Percentiles rank a stretch among this genome's conserved stretches.
Conservation (phyloP, 257 asterid genomes). For the Nicotiana obtusifolia region DNA sequence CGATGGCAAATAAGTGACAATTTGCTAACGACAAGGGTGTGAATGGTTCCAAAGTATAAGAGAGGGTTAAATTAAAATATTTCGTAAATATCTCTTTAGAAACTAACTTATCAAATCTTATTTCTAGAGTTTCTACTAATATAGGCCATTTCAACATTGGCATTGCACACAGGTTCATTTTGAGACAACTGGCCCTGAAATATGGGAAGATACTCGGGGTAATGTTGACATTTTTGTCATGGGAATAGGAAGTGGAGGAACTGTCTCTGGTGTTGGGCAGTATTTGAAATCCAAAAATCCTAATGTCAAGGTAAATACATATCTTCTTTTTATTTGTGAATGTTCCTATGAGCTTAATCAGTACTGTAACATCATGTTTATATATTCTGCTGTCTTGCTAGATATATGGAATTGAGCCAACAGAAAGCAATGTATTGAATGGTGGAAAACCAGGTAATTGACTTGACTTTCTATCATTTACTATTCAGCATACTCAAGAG, state of each 20-base stretch:
- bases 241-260: constrained; percentile 84
- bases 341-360: background rate
- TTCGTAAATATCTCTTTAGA: too few relatives aligned
- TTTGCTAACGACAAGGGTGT: too few relatives aligned
- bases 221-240: constrained; percentile 54
- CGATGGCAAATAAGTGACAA: too few relatives aligned
- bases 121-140: too few relatives aligned
- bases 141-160: background rate
- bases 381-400: constrained; percentile 9
- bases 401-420: constrained; percentile 73
- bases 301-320: constrained; percentile 39
- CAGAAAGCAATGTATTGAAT: constrained; percentile 55
- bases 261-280: constrained; percentile 66
- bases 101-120: too few relatives aligned
- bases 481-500: background rate
- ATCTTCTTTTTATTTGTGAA: background rate
- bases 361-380: background rate
- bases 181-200: constrained; percentile 75
- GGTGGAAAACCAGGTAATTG: constrained; percentile 71
- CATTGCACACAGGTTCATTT: constrained; percentile 42
- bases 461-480: background rate
- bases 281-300: constrained; percentile 60
- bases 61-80: background rate
- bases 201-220: constrained; percentile 69
- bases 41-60: background rate